These are phyloP conservation scores for Umbellularia californica DNA, from an alignment of 164 flowering plant genomes.

Conservation along the genomic window DNA sequence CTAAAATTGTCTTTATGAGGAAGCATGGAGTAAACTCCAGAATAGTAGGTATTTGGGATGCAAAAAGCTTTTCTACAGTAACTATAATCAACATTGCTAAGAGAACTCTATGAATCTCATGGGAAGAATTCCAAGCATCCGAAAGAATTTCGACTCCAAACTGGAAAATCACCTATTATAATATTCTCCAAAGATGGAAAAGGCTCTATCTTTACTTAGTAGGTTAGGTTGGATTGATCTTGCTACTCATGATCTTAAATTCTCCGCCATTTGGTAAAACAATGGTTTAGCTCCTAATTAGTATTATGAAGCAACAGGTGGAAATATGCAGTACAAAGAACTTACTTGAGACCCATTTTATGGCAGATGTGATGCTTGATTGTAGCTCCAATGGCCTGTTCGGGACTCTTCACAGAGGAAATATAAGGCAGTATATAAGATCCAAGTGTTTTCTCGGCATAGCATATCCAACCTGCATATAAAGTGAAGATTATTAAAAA, in stretches of 20 bases:
- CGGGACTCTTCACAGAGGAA: conserved; percentile 94
- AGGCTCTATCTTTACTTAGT: background rate
- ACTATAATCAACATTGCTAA: background rate
- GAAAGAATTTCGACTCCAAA: background rate
- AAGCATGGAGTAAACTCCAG: background rate
- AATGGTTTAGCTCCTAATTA: background rate
- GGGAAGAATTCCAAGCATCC: background rate
- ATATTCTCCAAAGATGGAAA: too few species aligned
- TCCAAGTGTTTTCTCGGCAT: conserved; percentile 95
- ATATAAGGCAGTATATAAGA: conserved; percentile 81
- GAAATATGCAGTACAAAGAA: background rate
- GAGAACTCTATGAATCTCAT: background rate
- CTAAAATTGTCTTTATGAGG: background rate
- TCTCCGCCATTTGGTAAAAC: background rate
- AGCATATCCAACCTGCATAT: conserved; percentile 92
- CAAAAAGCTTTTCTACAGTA: background rate
- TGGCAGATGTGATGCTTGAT: conserved; percentile 65
- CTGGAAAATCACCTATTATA: background rate
- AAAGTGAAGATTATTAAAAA: background rate
- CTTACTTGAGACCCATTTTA: conserved; percentile 61
- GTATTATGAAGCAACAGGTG: background rate
- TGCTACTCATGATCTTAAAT: background rate
- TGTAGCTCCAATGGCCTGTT: conserved; percentile 82
- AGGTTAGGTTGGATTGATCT: background rate
- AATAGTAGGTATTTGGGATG: background rate